Evolutionary conservation across 305 asterid genomes (phyloP), one percentile per base, ranked within the genome.

Genomic region (Plantago coronopus): DNA sequence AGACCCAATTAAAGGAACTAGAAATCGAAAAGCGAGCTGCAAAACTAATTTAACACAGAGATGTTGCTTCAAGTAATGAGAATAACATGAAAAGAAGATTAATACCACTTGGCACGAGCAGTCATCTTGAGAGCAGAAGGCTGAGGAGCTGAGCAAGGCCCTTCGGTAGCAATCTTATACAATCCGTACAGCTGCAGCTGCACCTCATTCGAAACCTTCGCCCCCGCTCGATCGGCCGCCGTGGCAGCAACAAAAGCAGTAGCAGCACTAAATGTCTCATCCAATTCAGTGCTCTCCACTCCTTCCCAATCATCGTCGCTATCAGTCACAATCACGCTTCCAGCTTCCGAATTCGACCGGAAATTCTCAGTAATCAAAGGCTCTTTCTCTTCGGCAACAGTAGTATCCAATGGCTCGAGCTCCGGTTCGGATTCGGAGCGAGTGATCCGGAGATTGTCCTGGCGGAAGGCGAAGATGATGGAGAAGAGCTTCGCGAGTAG

Each of bases 231-330:
- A 73, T 83, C 97, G 1, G 87, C 97, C 1, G 96, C 96, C 16
- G 94, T 90, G 27, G 97, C 94, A 2, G 96, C 96, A 61, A 94
- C 96, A 46, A 94, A 94, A 5, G 95, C 91, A n/a, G 97, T 87
- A 25, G 99, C 99, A 18, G 99, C 99, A 76, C 96, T 89, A 37
- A 94, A 94, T 15, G 73, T 70, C 73, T 94, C 99, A 70, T 94
- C 99, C 82, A 94, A 69, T 68, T 94, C 99, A 22, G 97, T 94
- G 71, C 87, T 90, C 87, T 94, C 99, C 12, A 94, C 97, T 37
- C 97, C 99, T 75, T 90, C 99, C 99, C 99, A 89, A 74, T 89
- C 99, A 72, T 83, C 91, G 69, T 83, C 84, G 53, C 85, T 78
- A 7, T 83, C 59, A 23, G 40, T 54, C 61, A 37, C 57, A 68